Evolutionary conservation across 352 stramenopile genomes (phyloP), one percentile per base, ranked within the genome.

Genomic region (Pythium oligandrum): DNA sequence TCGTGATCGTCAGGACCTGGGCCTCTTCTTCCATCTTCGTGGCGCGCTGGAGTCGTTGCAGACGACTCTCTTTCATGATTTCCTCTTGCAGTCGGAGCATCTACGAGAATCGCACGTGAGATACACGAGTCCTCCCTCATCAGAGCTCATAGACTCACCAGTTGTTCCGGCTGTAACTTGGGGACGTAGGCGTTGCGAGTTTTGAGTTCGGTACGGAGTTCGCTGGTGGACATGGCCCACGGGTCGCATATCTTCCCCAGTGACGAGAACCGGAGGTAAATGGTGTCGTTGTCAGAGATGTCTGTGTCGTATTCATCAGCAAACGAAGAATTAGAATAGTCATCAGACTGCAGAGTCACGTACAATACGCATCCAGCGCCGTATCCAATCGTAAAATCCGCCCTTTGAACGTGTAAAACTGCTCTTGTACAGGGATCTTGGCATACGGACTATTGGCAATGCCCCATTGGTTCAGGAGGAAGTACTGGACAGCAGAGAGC

Each of bases 321-420:
- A 51, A 12, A 44, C 4, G 33, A 38, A 42, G n/a, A 6, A 35
- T 47, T 26, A 48, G 9, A 44, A 51, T 7, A 26, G 12, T 3
- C 48, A 11, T 9, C 4, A 44, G 9, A 36, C 0, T 34, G 32
- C 6, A 54, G 2, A 35, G 37, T 34, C 0, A 72, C 74, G 50
- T 40, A 90, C 77, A 90, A 51, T 83, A 87, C 35, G 61, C 66
- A 53, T 88, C 80, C 6, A 90, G 61, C 2, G 66, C 71, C 46
- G 75, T 68, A 26, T 88, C 75, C 9, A 88, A 70, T 2, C 77
- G 75, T 6, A 90, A 53, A 49, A 85, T 75, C 6, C 71, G 70
- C 11, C 80, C 80, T 65, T 86, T 85, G 57, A 87, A 86, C 4
- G 71, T 90, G 62, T 78, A 90, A 40, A 85, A 86, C 43, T 90